Base-by-base conservation (phyloP, 2,329 filamentous ascomycete species). In the Nemania serpens region DNA sequence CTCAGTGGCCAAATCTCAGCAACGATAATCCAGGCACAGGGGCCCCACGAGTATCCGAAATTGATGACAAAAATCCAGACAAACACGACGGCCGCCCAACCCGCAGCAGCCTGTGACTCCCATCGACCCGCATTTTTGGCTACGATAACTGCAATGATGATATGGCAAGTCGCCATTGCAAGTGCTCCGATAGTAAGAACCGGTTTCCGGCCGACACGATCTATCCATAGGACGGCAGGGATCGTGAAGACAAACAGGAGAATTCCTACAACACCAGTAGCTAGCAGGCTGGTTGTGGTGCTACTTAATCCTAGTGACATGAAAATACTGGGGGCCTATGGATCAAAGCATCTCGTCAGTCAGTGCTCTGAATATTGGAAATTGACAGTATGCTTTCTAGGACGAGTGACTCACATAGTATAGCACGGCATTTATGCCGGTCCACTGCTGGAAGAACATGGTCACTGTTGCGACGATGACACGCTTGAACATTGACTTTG, bases 1-100 rank as follows among this genome's bases (percentile, higher is more conserved):
- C 84, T 87, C 5, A 91, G 75, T 0, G 89, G 90, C 86, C 88
- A 93, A 43, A 93, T 85, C 75, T 92, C 90, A 2, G 88, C 84
- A 1, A 91, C 83, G 57, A 93, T 81, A 62, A 91, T 90, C 90
- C 90, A 92, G 0, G 87, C 84, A 68, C 86, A 88, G 2, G 89
- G 89, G 0, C 89, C 88, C 89, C 89, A 93, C 0, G 83, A 87
- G 71, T 91, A 91, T 33, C 88, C 90, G 69, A 93, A 93, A 74
- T 90, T 84, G 33, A 91, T 78, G 29, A 91, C 86, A 65, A 90
- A 92, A 0, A 93, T 79, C 89, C 89, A 92, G 9, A 90, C 85
- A 84, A 90, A 88, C 54, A 72, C 76, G 2, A 82, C 79, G 5
- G 82, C 88, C 0, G 88, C 89, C 90, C 90, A 93, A 1, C 89